Evolutionary conservation across 495 filamentous ascomycete species (phyloP), one percentile per base, ranked within the genome.

Genomic region (Acidiella bohemica): DNA sequence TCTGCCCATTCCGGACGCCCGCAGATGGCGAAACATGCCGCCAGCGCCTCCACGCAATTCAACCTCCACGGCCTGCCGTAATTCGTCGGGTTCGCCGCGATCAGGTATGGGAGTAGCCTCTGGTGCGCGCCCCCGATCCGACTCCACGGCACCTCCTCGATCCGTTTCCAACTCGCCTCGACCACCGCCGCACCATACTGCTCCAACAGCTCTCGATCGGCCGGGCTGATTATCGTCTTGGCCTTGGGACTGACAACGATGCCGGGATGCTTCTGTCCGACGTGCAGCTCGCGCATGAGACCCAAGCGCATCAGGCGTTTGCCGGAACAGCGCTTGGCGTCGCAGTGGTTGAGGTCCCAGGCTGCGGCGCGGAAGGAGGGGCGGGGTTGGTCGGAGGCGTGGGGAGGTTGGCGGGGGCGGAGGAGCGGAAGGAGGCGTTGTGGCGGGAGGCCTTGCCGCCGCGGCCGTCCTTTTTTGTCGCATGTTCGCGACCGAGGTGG

Each of bases 321-420:
- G 11, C 90, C 90, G 0, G 88, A 95, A 59, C 90, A 97, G 51
- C 92, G 68, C 59, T 96, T 95, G 6, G 87, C 86, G 58, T 97
- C 90, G 64, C 90, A 97, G 59, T 97, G 90, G 34, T 84, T 85
- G 25, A 97, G 66, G 59, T 97, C 90, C 90, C 90, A 97, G 56
- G 88, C 94, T 25, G 88, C 90, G 32, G 90, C 92, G 66, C 81
- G 85, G 71, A 82, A 93, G 11, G 73, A 57, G 22, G 83, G 80
- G 42, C 65, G 65, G 26, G 30, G 24, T 6, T 29, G 30, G 29
- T 54, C 37, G n/a, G 14, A 13, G 13, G n/a, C n/a, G n/a, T n/a
- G n/a, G n/a, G n/a, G n/a, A n/a, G n/a, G 20, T 12, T 25, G 19
- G 5, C 34, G 3, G 12, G 32, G 32, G 7, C 22, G 3, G 23